Conservation (phyloP, 2,329 filamentous ascomycete species). For the Epichloe aotearoae region DNA sequence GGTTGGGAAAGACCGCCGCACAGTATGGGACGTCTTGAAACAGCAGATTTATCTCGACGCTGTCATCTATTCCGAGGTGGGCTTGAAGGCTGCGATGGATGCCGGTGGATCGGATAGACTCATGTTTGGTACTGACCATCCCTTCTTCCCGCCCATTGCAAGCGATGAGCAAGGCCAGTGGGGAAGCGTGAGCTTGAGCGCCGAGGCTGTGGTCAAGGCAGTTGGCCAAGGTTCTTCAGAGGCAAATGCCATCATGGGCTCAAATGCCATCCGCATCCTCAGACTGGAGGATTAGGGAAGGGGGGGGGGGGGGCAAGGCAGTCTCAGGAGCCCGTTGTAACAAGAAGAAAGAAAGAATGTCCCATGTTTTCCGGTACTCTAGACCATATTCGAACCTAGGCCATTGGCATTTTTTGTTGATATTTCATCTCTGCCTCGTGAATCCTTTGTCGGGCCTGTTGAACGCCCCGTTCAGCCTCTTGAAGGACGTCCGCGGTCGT, state of each 20-base stretch:
- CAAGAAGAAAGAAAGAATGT: neutral
- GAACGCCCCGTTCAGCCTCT: slow-evolving; percentile 17
- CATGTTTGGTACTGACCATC: slow-evolving; percentile 74
- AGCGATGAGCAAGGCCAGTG: slow-evolving; percentile 50
- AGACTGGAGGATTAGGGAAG: slow-evolving; percentile 16
- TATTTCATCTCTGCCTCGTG: slow-evolving; percentile 25
- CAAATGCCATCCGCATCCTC: slow-evolving; percentile 44
- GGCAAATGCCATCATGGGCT: slow-evolving; percentile 42
- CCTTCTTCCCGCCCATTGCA: slow-evolving; percentile 68
- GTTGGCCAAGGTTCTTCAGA: slow-evolving; percentile 32
- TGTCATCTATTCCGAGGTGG: slow-evolving; percentile 68
- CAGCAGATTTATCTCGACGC: slow-evolving; percentile 81
- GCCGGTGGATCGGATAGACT: slow-evolving; percentile 55
- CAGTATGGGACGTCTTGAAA: slow-evolving; percentile 42
- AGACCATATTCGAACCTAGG: slow-evolving; percentile 1
- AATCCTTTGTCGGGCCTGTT: slow-evolving; percentile 20
- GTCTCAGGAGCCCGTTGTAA: slow-evolving; percentile 4
- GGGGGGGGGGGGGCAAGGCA: neutral
- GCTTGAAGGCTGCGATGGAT: slow-evolving; percentile 55
- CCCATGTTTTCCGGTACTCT: neutral
- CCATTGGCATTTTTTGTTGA: slow-evolving; percentile 15
- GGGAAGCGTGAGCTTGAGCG: slow-evolving; percentile 49
- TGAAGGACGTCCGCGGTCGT: slow-evolving; percentile 14
- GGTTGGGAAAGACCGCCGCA: slow-evolving; percentile 31
- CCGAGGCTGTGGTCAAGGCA: slow-evolving; percentile 38